Evolutionary conservation across 2,329 filamentous ascomycete genomes (phyloP), one percentile per base, ranked within the genome.

Genomic region (Paecilomyces dactylethromorphus): DNA sequence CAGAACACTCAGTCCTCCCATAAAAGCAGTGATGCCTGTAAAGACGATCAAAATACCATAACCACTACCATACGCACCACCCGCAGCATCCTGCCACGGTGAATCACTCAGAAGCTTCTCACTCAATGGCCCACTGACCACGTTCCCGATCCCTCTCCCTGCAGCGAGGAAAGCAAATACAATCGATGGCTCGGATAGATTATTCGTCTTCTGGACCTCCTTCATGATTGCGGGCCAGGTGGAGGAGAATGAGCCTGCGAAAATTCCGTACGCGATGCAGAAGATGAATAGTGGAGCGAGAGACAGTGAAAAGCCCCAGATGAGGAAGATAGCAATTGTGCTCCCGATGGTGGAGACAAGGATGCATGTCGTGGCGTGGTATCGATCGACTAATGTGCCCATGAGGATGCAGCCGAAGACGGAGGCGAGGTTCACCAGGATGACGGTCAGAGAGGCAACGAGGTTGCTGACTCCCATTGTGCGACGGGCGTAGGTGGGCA

Each of bases 111-210:
- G 18, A 33, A 81, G 63, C 13, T 69, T 74, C 64, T 82, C 80
- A 54, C 80, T 82, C 50, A 84, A 66, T 0, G 82, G 81, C 2
- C 82, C 82, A 59, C 74, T 78, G 10, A 78, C 74, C 10, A 84
- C 69, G 65, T 78, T 80, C 3, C 81, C 81, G 21, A 83, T 73
- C 0, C 81, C 82, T 52, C 80, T 78, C 0, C 81, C 81, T 8
- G 77, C 77, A 10, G 76, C 75, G 56, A 83, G 69, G 13, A 78
- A 72, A 0, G 75, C 76, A 58, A 83, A 80, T 0, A 82, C 73
- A 61, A 83, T 77, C 0, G 79, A 77, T 3, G 77, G 69, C 51
- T 83, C 81, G 0, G 75, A 70, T 4, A 58, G 62, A 1, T 64
- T 61, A 15, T 74, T 69, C 53, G 69, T 71, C 45, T 69, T 66